Evolutionary conservation across 768 basidiomycete species (phyloP).

Genomic region (Hericium coralloides): DNA sequence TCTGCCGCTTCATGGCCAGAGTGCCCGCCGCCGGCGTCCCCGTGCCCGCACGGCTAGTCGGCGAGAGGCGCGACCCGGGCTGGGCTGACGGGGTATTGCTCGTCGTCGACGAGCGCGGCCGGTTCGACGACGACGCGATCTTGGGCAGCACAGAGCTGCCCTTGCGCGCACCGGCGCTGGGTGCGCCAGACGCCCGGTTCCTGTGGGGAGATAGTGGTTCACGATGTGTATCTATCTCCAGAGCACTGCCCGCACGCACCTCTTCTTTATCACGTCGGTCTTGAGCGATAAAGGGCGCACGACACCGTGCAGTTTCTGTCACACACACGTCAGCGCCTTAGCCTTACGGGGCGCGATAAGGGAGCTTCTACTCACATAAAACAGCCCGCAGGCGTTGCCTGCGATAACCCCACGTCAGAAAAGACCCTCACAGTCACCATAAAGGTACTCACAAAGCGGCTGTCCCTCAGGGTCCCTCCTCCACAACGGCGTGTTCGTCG

Average conservation of each 20-base stretch:
- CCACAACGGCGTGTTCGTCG: slow-evolving; percentile 93
- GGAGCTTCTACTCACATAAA: slow-evolving; percentile 56
- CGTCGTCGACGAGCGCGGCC: slow-evolving; percentile 65
- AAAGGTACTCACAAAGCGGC: slow-evolving; percentile 61
- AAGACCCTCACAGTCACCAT: slow-evolving; percentile 8
- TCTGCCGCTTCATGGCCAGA: slow-evolving; percentile 64
- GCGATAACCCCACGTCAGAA: slow-evolving; percentile 10
- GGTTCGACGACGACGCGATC: slow-evolving; percentile 62
- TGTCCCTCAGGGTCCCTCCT: slow-evolving; percentile 89
- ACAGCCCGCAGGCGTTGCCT: slow-evolving; percentile 91
- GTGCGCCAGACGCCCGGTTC: slow-evolving; percentile 74
- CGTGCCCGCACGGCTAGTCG: slow-evolving; percentile 22
- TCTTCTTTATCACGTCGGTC: slow-evolving; percentile 97
- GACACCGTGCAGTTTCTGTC: slow-evolving; percentile 90
- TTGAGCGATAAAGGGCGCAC: slow-evolving; percentile 90
- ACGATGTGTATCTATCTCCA: slow-evolving; percentile 3
- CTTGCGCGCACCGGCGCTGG: slow-evolving; percentile 59
- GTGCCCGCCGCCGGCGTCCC: slow-evolving; percentile 17
- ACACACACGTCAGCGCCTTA: not conserved
- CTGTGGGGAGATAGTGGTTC: slow-evolving; percentile 27
- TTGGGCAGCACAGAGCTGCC: slow-evolving; percentile 52
- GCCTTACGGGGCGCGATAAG: slow-evolving; percentile 8
- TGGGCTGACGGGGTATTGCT: slow-evolving; percentile 43
- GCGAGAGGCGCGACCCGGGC: slow-evolving; percentile 30
- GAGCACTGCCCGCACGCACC: slow-evolving; percentile 34